Evolutionary conservation across 495 filamentous ascomycete genomes (phyloP).

Genomic region (Neurospora sp.): DNA sequence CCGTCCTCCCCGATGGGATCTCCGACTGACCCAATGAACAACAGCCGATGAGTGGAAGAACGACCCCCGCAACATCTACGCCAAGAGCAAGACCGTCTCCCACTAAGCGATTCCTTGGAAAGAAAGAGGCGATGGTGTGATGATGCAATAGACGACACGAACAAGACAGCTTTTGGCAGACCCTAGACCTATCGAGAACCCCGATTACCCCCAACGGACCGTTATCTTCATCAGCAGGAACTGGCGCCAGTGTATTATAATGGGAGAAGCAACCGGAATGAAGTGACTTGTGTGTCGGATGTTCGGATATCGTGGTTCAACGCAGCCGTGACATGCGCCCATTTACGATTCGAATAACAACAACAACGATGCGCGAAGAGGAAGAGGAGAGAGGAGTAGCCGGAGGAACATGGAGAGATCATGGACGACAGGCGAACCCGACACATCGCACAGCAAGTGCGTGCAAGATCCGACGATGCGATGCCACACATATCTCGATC

Average conservation of each 20-base stretch:
- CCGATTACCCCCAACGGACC: background rate
- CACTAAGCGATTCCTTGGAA: conserved; percentile 16
- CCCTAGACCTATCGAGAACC: background rate
- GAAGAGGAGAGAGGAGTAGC: background rate
- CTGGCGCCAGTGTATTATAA: conserved; percentile 24
- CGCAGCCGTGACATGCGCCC: background rate
- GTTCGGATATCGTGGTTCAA: background rate
- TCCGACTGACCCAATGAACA: background rate
- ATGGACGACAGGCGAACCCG: background rate
- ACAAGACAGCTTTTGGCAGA: background rate
- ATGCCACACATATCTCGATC: background rate
- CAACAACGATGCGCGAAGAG: background rate
- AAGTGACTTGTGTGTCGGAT: background rate
- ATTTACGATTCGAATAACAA: background rate
- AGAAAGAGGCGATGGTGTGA: conserved; percentile 2
- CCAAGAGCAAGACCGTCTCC: conserved; percentile 41
- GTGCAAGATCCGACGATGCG: background rate
- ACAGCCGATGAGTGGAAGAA: conserved; percentile 88
- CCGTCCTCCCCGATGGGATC: background rate
- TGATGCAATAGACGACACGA: conserved; percentile 6
- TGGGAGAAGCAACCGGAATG: conserved; percentile 6
- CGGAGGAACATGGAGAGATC: background rate
- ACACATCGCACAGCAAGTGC: background rate
- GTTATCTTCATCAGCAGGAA: background rate
- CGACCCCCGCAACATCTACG: conserved; percentile 82